Evolutionary conservation across 495 filamentous ascomycete genomes (phyloP).

Genomic region (Polyplosphaeria fusca): DNA sequence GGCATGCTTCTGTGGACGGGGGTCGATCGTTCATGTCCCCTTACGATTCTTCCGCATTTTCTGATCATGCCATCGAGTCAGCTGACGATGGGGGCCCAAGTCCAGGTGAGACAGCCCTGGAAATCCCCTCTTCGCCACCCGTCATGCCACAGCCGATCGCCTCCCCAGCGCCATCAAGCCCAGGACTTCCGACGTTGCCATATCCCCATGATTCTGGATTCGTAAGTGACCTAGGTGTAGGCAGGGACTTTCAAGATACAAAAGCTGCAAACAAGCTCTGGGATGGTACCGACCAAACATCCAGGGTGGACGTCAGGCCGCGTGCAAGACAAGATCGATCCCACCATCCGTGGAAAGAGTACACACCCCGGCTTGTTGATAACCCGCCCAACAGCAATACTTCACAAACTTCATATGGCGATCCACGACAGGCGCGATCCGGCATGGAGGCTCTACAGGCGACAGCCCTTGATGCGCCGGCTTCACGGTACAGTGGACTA

Average conservation of each 20-base stretch:
- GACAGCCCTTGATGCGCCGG: no score
- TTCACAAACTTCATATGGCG: no score
- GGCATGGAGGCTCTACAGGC: no score
- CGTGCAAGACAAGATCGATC: conserved; percentile 7
- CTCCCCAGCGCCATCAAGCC: conserved; percentile 30
- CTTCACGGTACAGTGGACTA: no score
- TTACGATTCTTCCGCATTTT: conserved; percentile 20
- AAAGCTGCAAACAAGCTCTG: conserved; percentile 1
- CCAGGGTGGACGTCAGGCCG: not conserved
- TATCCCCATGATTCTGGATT: conserved; percentile 32
- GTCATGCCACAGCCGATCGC: conserved; percentile 19
- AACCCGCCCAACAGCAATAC: no score
- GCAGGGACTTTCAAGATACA: conserved; percentile 21
- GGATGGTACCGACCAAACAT: conserved; percentile 20
- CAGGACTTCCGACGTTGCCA: conserved; percentile 26
- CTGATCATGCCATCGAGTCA: conserved; percentile 30
- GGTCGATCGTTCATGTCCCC: conserved; percentile 15
- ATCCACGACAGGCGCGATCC: no score
- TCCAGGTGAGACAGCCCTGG: conserved; percentile 28
- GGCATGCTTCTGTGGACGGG: conserved; percentile 20
- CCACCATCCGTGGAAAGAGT: conserved; percentile 20
- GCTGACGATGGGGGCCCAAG: conserved; percentile 30
- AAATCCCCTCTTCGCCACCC: conserved; percentile 35
- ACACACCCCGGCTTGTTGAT: no score
- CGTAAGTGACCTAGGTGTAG: conserved; percentile 24